Conservation (phyloP, 2,329 filamentous ascomycete species). For the Aureobasidium uvarum region DNA sequence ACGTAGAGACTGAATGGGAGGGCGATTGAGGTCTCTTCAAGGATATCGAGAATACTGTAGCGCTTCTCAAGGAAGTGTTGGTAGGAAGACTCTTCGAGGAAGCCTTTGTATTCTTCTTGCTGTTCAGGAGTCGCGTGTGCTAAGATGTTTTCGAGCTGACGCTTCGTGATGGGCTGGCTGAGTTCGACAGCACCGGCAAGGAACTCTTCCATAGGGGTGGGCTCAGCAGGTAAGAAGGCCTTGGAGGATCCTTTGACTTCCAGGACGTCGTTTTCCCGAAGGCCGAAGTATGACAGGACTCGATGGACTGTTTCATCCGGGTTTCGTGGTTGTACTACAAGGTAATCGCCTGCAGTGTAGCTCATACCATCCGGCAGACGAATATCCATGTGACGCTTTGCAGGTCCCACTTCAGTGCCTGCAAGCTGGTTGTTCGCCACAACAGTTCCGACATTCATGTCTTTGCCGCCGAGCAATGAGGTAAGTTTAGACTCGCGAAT, state of each 20-base stretch:
- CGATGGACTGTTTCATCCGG: slow-evolving; percentile 59
- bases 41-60: slow-evolving; percentile 63
- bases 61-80: slow-evolving; percentile 47
- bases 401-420: slow-evolving; percentile 50
- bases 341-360: slow-evolving; percentile 73
- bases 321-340: slow-evolving; percentile 64
- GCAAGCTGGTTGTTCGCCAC: slow-evolving; percentile 56
- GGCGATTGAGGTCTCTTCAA: slow-evolving; percentile 60
- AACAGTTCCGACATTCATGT: slow-evolving; percentile 62
- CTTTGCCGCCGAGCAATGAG: slow-evolving; percentile 45
- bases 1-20: slow-evolving; percentile 66
- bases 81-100: slow-evolving; percentile 39
- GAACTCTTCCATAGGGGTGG: slow-evolving; percentile 51
- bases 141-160: neutral
- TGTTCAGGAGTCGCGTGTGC: slow-evolving; percentile 22
- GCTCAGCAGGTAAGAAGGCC: slow-evolving; percentile 31
- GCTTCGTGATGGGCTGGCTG: slow-evolving; percentile 61
- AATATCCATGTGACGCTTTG: slow-evolving; percentile 56
- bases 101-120: slow-evolving; percentile 48
- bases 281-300: slow-evolving; percentile 38
- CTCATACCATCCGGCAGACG: slow-evolving; percentile 50
- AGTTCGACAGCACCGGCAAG: slow-evolving; percentile 69
- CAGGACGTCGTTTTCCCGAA: slow-evolving; percentile 63
- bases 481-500: neutral
- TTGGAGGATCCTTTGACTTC: slow-evolving; percentile 53